Evolutionary conservation across 495 filamentous ascomycete species (phyloP).

Genomic region (Penicillium subrubescens): DNA sequence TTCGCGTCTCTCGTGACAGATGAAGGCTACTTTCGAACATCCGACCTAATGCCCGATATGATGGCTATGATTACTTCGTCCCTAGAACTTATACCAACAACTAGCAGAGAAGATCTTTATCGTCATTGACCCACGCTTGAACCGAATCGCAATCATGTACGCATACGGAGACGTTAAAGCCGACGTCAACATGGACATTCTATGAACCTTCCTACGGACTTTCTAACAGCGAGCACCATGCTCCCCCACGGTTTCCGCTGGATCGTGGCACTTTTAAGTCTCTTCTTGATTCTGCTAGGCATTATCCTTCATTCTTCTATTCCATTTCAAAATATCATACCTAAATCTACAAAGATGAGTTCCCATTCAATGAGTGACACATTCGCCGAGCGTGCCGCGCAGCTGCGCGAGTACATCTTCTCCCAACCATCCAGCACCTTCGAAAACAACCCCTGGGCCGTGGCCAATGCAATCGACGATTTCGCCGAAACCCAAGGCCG

Average conservation of each 20-base stretch:
- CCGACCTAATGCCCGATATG: not conserved
- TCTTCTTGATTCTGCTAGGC: slow-evolving; percentile 4
- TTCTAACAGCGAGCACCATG: not conserved
- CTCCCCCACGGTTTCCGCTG: not conserved
- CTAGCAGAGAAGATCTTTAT: not conserved
- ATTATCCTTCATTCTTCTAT: slow-evolving; percentile 3
- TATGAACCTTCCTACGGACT: not conserved
- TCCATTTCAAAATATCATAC: not conserved
- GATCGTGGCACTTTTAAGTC: not conserved
- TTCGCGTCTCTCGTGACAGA: not conserved
- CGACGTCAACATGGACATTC: not conserved
- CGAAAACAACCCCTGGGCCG: slow-evolving; percentile 28
- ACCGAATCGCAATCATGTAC: not conserved
- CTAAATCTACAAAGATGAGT: slow-evolving; percentile 4
- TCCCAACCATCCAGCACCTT: slow-evolving; percentile 17
- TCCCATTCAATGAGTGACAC: not conserved
- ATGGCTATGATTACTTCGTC: not conserved
- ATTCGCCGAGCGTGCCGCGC: slow-evolving; percentile 14
- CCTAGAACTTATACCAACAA: not conserved
- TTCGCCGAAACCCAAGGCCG: slow-evolving; percentile 21
- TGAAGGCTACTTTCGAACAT: not conserved
- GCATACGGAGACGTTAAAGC: not conserved
- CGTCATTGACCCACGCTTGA: not conserved
- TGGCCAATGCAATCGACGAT: slow-evolving; percentile 25
- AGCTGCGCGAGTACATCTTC: slow-evolving; percentile 30